Evolutionary conservation across 371 early-diverging fungal species (phyloP), one percentile per base, ranked within the genome.

Genomic region (Choanephora cucurbitarum): DNA sequence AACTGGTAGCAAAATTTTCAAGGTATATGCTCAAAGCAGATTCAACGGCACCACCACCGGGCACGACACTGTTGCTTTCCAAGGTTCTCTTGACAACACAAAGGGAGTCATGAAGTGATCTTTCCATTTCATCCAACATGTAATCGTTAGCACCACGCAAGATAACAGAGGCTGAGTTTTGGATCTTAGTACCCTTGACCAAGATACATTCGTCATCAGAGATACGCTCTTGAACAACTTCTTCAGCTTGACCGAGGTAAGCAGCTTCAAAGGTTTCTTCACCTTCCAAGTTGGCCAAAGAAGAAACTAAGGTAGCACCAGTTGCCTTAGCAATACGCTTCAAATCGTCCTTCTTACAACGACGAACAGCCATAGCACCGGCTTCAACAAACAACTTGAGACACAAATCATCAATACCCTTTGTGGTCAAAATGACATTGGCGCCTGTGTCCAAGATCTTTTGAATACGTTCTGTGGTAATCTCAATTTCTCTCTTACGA

Each of bases 1-100:
- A 69, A 21, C 93, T 90, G 22, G 91, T 92, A 34, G 96, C 95
- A 85, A 96, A 97, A 75, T 97, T 96, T 79, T 99, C 99, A 52
- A 99, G 87, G 74, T 96, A 96, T 66, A 99, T 94, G 68, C 92
- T 93, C 33, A 99, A 80, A 10, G 99, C 99, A 19, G 94, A 82
- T 75, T 99, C 99, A 41, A 99, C 98, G 14, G 99, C 95, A 54
- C 99, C 99, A 58, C 99, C 99, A 68, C 99, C 99, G 40, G 99
- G 99, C 19, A 99, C 99, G 39, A 99, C 95, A 31, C 90, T 88
- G 64, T 96, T 94, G 60, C 93, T 92, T 77, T 99, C 99, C 47
- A 99, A 77, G 8, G 99, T 99, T 48, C 99, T 84, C 87, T 99
- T 99, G 54, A 99, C 93, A 31, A 96, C 96, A 65, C 96, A 96